phyloP scores from a whole-genome alignment of 2,329 filamentous ascomycete species.

The Zopfia rhizophila region DNA sequence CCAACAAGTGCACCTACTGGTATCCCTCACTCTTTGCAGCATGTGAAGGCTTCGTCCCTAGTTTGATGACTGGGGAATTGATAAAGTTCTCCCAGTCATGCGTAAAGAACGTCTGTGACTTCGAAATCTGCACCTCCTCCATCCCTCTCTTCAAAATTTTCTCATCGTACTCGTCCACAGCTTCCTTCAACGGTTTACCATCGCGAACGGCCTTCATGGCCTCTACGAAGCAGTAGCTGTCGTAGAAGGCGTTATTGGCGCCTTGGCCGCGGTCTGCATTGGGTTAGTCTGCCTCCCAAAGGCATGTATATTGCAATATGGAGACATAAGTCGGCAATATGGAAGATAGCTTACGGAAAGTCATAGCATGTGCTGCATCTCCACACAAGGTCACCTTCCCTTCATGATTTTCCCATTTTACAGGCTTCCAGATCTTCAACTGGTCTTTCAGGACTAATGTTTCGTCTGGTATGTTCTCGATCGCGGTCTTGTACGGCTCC shows the following conservation, averaged over 20 bases:
- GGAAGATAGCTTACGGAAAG: constrained; percentile 38
- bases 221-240: constrained; percentile 41
- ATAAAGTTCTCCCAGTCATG: constrained; percentile 45
- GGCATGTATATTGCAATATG: neutral
- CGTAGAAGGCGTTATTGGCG: constrained; percentile 50
- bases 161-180: constrained; percentile 38
- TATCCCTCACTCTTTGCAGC: constrained; percentile 41
- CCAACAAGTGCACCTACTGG: neutral
- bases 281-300: neutral
- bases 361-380: constrained; percentile 55
- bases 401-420: constrained; percentile 44
- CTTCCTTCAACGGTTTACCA: constrained; percentile 18
- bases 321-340: neutral
- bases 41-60: constrained; percentile 43
- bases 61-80: constrained; percentile 41
- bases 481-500: constrained; percentile 46
- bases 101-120: constrained; percentile 44
- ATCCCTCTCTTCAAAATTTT: constrained; percentile 39
- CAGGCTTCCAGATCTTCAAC: constrained; percentile 49
- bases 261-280: constrained; percentile 50
- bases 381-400: constrained; percentile 49
- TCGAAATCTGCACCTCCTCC: constrained; percentile 45
- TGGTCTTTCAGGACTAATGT: constrained; percentile 41
- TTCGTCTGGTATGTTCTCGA: constrained; percentile 45
- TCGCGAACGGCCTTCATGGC: constrained; percentile 31